Base-by-base conservation (phyloP, 768 basidiomycete genomes). In the Leccinum aurantiacum region DNA sequence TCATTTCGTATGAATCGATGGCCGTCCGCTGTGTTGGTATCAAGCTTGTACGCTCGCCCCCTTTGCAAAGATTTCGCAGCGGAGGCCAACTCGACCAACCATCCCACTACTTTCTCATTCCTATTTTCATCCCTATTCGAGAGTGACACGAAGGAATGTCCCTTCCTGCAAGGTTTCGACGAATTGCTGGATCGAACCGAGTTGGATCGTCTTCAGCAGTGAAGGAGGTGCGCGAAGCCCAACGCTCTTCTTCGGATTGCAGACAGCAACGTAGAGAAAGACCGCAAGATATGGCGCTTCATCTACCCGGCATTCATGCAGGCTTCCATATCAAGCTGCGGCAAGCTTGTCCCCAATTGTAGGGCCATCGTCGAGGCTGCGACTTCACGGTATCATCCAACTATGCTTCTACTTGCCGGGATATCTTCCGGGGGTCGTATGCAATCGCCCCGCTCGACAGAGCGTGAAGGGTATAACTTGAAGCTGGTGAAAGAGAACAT, bases 281-380 rank as follows among this genome's bases (percentile, higher is more conserved):
- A 94, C 69, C 81, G 82, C 53, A 83, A 79, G 50, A 75, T 94
- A 19, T 94, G 92, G 92, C 79, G 84, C 57, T 86, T 85, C 67
- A 73, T 90, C 52, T 89, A 85, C 63, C 88, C 92, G 4, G 69
- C 77, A 11, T 81, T 93, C 65, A 77, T 27, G 27, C 27, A 27
- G 27, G 27, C 27, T 27, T 27, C 27, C 27, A 27, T 27, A 27
- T 27, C 27, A 27, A 27, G 27, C 27, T 27, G 27, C 27, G 27
- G 27, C 27, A 27, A 27, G 27, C 27, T 27, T 91, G 67, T 87
- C 27, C 68, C 71, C 3, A 71, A 78, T 8, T 83, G 90, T 67
- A 81, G 92, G 54, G 87, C 88, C 56, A 79, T 81, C 41, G 68
- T 93, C 8, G 84, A 88, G 54, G 86, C 88, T 6, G 84, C 89